Evolutionary conservation across 1,284 basidiomycete species (phyloP).

Genomic region (Pyrrhoderma noxium): DNA sequence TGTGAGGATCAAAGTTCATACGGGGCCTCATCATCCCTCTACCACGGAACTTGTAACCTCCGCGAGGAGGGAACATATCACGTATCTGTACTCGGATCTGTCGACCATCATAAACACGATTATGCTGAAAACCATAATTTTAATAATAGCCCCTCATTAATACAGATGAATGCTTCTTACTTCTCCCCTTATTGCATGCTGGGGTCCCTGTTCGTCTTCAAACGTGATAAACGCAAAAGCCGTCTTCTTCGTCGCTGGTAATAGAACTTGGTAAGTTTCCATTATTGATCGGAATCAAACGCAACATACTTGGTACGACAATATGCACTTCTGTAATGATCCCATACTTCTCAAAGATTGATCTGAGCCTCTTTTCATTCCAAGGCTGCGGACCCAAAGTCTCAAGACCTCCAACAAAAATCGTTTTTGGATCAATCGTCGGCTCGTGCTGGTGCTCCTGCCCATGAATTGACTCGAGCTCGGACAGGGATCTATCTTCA

Average conservation of each 20-base stretch:
- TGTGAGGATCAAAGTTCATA: constrained; percentile 3
- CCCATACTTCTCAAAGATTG: constrained; percentile 57
- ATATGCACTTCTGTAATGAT: constrained; percentile 54
- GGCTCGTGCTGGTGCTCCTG: constrained; percentile 19
- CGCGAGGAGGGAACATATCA: constrained; percentile 26
- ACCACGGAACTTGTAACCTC: constrained; percentile 20
- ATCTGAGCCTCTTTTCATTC: constrained; percentile 54
- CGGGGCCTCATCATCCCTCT: constrained; percentile 14
- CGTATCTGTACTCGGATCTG: constrained; percentile 59
- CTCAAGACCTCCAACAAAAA: constrained; percentile 71
- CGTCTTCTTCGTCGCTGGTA: constrained; percentile 47
- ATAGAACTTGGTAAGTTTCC: constrained; percentile 1
- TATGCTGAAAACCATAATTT: constrained; percentile 41
- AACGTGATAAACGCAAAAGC: constrained; percentile 74
- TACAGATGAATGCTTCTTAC: constrained; percentile 29
- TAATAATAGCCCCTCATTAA: constrained; percentile 9
- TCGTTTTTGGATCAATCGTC: constrained; percentile 53
- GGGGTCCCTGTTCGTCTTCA: constrained; percentile 48
- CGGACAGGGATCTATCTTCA: neutral
- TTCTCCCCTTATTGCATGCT: constrained; percentile 54
- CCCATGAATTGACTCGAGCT: constrained; percentile 6
- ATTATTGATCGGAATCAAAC: constrained; percentile 4
- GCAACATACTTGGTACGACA: constrained; percentile 43
- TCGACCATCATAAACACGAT: constrained; percentile 56
- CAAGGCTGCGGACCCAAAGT: constrained; percentile 53